A percentile compares a stretch with the other conserved stretches of the same genome.
Evolutionary conservation across 345 rosid species (phyloP).

Genomic region (Raphanus raphanistrum): DNA sequence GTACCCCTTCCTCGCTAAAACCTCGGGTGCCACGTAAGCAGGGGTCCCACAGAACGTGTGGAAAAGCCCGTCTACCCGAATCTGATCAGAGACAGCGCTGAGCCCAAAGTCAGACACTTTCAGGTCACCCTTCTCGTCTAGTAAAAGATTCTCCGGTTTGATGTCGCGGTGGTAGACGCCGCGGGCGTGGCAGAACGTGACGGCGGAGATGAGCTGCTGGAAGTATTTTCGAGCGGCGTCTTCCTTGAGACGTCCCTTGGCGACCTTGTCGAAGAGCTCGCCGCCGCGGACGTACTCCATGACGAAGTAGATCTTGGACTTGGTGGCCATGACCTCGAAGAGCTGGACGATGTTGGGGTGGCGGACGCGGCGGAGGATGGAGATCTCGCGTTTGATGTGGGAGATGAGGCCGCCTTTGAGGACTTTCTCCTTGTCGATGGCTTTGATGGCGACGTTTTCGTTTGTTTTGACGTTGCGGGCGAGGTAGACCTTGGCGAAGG

Average conservation of each 20-base stretch:
- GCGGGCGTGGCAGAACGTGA: slow-evolving; percentile 72
- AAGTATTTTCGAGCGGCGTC: slow-evolving; percentile 68
- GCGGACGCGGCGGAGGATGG: slow-evolving; percentile 80
- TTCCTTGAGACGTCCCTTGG: slow-evolving; percentile 72
- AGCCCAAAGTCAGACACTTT: slow-evolving; percentile 90
- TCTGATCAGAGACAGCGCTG: slow-evolving; percentile 77
- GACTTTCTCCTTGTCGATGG: slow-evolving; percentile 71
- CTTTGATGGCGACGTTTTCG: slow-evolving; percentile 70
- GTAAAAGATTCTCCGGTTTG: slow-evolving; percentile 77
- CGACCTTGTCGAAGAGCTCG: slow-evolving; percentile 71
- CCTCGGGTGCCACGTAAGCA: slow-evolving; percentile 88
- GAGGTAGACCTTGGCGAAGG: slow-evolving; percentile 86
- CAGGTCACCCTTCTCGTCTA: slow-evolving; percentile 69
- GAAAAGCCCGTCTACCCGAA: slow-evolving; percentile 66
- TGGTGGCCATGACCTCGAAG: slow-evolving; percentile 92
- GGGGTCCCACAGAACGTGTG: slow-evolving; percentile 92
- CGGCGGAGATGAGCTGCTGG: slow-evolving; percentile 81
- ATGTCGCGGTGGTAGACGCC: slow-evolving; percentile 87
- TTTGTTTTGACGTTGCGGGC: slow-evolving; percentile 58
- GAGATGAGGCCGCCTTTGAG: slow-evolving; percentile 66
- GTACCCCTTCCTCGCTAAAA: slow-evolving; percentile 65
- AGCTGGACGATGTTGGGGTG: slow-evolving; percentile 85
- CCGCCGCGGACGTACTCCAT: slow-evolving; percentile 91
- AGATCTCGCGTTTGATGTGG: slow-evolving; percentile 77
- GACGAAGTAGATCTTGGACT: slow-evolving; percentile 79